Conservation (phyloP, 257 asterid species). For the Avicennia marina region DNA sequence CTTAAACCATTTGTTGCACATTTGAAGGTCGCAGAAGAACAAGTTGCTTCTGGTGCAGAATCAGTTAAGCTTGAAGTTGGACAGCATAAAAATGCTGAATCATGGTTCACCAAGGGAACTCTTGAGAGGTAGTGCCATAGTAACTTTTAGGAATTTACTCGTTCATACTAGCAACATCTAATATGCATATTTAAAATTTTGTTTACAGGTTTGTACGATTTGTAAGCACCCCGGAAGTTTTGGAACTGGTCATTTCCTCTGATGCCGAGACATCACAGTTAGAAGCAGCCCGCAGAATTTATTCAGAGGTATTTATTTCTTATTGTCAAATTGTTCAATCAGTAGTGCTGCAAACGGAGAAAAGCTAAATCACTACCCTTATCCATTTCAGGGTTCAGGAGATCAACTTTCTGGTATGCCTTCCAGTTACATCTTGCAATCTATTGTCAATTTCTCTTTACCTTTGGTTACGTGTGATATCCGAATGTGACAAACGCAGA, state of each 20-base stretch:
- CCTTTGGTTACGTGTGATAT: not conserved
- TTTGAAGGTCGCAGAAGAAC: conserved; percentile 79
- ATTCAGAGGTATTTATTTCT: conserved; percentile 30
- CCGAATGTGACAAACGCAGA: not conserved
- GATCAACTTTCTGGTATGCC: conserved; percentile 54
- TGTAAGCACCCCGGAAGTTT: conserved; percentile 86
- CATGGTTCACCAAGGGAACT: conserved; percentile 96
- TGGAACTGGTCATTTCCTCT: conserved; percentile 65
- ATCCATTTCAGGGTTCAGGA: conserved; percentile 63
- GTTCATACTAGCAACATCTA: not conserved
- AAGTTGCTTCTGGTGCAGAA: conserved; percentile 56
- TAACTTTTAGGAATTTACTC: conserved; percentile 2
- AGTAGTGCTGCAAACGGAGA: not conserved
- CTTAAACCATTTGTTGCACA: conserved; percentile 82
- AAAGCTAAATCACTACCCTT: conserved; percentile 12
- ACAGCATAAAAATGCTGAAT: conserved; percentile 44
- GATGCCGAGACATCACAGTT: conserved; percentile 91
- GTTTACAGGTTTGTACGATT: conserved; percentile 65
- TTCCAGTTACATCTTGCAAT: conserved; percentile 4
- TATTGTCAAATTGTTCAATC: not conserved
- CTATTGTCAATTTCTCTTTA: not conserved
- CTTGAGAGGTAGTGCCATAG: conserved; percentile 64
- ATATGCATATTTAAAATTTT: conserved; percentile 1
- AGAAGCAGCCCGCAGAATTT: conserved; percentile 76
- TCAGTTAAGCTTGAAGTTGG: conserved; percentile 79